Evolutionary conservation across 2,329 filamentous ascomycete genomes (phyloP), one percentile per base, ranked within the genome.

Genomic region (Lecanicillium sp.): DNA sequence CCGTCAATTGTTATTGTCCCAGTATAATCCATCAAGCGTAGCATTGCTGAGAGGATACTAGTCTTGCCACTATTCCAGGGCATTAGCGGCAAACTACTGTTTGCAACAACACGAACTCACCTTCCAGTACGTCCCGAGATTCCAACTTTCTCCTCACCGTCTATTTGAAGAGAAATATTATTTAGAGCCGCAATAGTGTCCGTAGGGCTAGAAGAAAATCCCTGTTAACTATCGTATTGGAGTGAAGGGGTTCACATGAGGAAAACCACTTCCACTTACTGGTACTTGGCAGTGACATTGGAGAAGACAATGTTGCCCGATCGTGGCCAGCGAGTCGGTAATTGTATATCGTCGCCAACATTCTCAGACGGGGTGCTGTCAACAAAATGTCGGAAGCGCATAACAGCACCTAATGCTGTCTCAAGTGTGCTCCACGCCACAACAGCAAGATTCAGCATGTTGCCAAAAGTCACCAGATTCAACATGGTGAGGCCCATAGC

Each of bases 61-160:
- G 44, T 46, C 29, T 54, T 54, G n/a, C 51, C 51, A 30, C 46
- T 49, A 12, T 20, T 10, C 4, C 12, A 14, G 4, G n/a, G 5
- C 13, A 5, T 12, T 30, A 30, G 19, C 7, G n/a, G n/a, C n/a
- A n/a, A n/a, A 29, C 7, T 4, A 14, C 6, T 18, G 15, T 4
- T 14, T 11, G n/a, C 7, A 18, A 10, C 18, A 14, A 33, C 38
- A 37, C n/a, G 18, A 19, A 36, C 33, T 27, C 33, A 48, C 52
- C 54, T 36, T n/a, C 57, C 61, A 2, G 59, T 61, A 6, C 59
- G 48, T 3, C 60, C 60, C 27, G 58, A 60, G 15, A 63, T 48
- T 12, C 52, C 60, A 6, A 62, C 45, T 37, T 60, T 60, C 12
- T 14, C 15, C 7, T 31, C 37, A 3, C 17, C 40, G 56, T 47